Evolutionary conservation across 257 asterid species (phyloP).

Genomic region (Solanum bulbocastanum): DNA sequence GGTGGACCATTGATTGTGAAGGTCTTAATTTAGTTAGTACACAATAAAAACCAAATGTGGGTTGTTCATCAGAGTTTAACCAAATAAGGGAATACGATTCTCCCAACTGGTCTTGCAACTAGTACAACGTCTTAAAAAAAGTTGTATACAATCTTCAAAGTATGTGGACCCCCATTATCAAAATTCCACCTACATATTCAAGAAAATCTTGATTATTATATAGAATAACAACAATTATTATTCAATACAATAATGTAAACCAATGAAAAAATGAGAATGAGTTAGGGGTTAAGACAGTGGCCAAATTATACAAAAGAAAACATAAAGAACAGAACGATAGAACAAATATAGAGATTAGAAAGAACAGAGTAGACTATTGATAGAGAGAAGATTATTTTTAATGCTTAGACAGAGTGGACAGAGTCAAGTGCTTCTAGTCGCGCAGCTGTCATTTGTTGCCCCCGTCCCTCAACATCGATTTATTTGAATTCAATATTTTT

Average conservation of each 20-base stretch:
- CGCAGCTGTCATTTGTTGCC: conserved; percentile 93
- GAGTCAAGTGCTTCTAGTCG: conserved; percentile 69
- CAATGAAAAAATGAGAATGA: background rate
- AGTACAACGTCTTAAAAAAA: background rate
- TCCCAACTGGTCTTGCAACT: background rate
- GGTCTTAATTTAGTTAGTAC: background rate
- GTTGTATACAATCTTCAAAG: background rate
- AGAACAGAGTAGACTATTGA: background rate
- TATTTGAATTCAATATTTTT: background rate
- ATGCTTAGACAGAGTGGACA: conserved; percentile 53
- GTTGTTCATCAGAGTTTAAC: background rate
- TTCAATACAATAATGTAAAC: background rate
- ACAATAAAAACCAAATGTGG: background rate
- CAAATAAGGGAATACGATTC: conserved; percentile 9
- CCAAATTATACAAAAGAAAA: background rate
- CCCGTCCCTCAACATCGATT: background rate
- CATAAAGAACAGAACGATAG: conserved; percentile 11
- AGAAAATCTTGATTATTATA: background rate
- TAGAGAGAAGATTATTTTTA: conserved; percentile 14
- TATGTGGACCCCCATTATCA: background rate
- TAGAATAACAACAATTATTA: background rate
- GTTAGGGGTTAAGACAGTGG: background rate
- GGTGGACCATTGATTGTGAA: background rate
- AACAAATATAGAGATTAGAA: background rate
- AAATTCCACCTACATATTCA: background rate